Evolutionary conservation across 2,329 filamentous ascomycete genomes (phyloP), one percentile per base, ranked within the genome.

Genomic region (Sporothrix mexicana): DNA sequence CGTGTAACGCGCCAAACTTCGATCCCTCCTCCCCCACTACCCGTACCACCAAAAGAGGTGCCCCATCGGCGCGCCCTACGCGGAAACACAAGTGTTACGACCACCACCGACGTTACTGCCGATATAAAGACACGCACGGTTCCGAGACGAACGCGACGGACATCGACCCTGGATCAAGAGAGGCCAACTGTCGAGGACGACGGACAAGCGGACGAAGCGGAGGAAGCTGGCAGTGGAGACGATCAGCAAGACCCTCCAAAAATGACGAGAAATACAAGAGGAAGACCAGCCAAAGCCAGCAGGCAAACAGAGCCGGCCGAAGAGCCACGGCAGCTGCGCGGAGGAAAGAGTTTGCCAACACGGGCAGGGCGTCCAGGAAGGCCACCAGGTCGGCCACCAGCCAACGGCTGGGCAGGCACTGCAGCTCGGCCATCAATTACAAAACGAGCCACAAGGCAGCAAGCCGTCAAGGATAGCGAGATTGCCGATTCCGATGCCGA

Each of bases 1-100:
- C 79, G 80, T 75, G 77, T 77, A 69, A 82, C 80, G 76, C 80
- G 80, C 72, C 79, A 79, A 68, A 77, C 79, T 10, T 80, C 81
- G 69, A 79, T 78, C 61, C 76, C 79, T 72, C 79, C 80, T 68
- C 76, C 80, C 74, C 80, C 81, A 69, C 80, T 78, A 59, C 77
- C 79, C 47, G 77, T 80, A 66, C 78, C 77, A 76, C 76, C 78
- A 71, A 77, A 79, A 47, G 77, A 77, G 13, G 77, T 77, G 70
- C 78, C 59, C 77, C 75, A 76, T 71, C 77, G 78, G 8, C 77
- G 77, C 15, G 75, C 76, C 55, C 76, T 77, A 51, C 76, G 76
- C 8, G 62, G 70, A 51, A 74, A 72, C 41, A 30, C 72, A 36
- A 45, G 66, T n/a, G 8, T 49, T 43, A 1, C 30, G 20, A 3